phyloP scores from a whole-genome alignment of 495 filamentous ascomycete genomes.

The Neurospora tetraspora region DNA sequence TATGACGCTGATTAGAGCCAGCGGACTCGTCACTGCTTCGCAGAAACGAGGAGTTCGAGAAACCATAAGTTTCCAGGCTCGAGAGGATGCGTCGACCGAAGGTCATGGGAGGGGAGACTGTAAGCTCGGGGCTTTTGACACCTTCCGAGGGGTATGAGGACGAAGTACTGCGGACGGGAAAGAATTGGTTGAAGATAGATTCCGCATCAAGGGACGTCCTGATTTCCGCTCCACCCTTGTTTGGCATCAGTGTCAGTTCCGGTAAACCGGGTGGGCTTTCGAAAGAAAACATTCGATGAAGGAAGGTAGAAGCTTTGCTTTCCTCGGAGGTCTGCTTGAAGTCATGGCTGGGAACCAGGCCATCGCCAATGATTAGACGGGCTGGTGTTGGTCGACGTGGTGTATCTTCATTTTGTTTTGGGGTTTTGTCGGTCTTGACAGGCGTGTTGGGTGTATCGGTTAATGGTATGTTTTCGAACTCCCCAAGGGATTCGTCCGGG shows the following conservation, averaged over 20 bases:
- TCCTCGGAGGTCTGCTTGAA: background rate
- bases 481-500: background rate
- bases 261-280: slow-evolving; percentile 10
- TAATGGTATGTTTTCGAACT: background rate
- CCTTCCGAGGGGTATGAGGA: slow-evolving; percentile 20
- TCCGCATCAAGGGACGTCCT: background rate
- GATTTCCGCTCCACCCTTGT: slow-evolving; percentile 5
- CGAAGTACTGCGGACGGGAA: slow-evolving; percentile 12
- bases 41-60: background rate
- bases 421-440: background rate
- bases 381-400: background rate
- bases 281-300: slow-evolving; percentile 9
- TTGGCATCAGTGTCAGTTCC: slow-evolving; percentile 2
- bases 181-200: background rate
- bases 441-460: background rate
- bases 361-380: background rate
- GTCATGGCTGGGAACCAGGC: background rate
- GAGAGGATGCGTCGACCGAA: slow-evolving; percentile 12
- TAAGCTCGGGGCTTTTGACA: slow-evolving; percentile 11
- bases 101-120: slow-evolving; percentile 15
- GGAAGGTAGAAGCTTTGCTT: background rate
- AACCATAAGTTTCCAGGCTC: slow-evolving; percentile 8
- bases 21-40: background rate
- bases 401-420: background rate
- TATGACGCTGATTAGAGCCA: background rate